Evolutionary conservation across 2,329 filamentous ascomycete species (phyloP).

Genomic region (Fusarium sp.): DNA sequence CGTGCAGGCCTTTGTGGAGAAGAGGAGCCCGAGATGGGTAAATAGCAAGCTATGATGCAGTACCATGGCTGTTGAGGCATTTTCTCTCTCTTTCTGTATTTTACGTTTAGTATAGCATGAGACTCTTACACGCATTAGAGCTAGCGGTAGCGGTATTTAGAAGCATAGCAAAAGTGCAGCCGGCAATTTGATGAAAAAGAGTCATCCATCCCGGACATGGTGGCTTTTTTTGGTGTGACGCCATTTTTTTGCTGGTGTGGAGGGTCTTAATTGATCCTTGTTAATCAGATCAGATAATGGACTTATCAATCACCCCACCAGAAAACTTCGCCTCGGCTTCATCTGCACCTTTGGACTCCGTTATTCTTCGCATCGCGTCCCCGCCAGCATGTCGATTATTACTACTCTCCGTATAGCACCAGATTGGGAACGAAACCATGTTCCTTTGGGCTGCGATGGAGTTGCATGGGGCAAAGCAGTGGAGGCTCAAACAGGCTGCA

Average conservation of each 20-base stretch:
- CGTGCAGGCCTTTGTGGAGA: constrained; percentile 78
- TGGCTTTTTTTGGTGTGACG: constrained; percentile 30
- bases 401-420: constrained; percentile 19
- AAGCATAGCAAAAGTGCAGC: neutral
- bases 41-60: constrained; percentile 64
- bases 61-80: constrained; percentile 21
- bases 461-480: constrained; percentile 13
- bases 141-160: constrained; percentile 10
- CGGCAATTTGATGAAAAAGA: neutral
- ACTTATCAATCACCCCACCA: constrained; percentile 44
- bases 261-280: constrained; percentile 22
- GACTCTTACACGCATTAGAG: neutral
- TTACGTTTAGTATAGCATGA: neutral
- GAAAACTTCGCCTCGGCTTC: constrained; percentile 15
- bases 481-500: constrained; percentile 14
- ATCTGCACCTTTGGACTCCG: neutral
- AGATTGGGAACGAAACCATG: constrained; percentile 9
- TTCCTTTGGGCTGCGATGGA: constrained; percentile 9
- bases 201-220: neutral
- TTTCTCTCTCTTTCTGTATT: neutral
- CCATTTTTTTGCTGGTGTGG: constrained; percentile 21
- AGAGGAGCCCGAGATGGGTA: constrained; percentile 73
- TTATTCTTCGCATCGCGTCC: constrained; percentile 7
- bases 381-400: constrained; percentile 35
- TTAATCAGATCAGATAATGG: constrained; percentile 40